Conservation (phyloP, 2,329 filamentous ascomycete species). For the Oidium heveae region DNA sequence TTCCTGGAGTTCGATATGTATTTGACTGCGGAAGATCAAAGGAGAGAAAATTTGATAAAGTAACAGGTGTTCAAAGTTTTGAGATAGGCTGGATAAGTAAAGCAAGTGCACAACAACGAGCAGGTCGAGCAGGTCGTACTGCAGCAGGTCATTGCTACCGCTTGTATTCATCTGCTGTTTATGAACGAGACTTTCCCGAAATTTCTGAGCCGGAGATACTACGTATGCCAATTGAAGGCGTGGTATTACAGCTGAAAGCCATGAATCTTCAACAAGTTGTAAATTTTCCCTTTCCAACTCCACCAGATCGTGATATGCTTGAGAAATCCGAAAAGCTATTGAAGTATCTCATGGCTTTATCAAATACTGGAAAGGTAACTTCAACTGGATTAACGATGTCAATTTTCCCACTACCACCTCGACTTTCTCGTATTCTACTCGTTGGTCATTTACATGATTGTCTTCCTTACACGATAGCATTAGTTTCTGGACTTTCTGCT, state of each 20-base stretch:
- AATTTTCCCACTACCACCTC: slow-evolving; percentile 68
- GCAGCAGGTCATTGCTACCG: slow-evolving; percentile 90
- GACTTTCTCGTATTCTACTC: slow-evolving; percentile 77
- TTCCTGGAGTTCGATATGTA: slow-evolving; percentile 82
- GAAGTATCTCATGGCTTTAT: slow-evolving; percentile 61
- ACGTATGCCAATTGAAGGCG: slow-evolving; percentile 73
- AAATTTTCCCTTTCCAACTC: slow-evolving; percentile 90
- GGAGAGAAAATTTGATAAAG: slow-evolving; percentile 68
- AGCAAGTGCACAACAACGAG: slow-evolving; percentile 73
- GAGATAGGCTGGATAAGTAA: slow-evolving; percentile 95
- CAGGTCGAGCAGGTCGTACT: slow-evolving; percentile 83
- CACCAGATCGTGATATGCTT: slow-evolving; percentile 52
- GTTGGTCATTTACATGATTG: slow-evolving; percentile 66
- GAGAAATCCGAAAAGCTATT: slow-evolving; percentile 68
- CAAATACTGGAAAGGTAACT: slow-evolving; percentile 47
- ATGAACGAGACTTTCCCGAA: slow-evolving; percentile 64
- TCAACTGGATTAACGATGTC: slow-evolving; percentile 63
- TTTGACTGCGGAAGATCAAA: slow-evolving; percentile 88
- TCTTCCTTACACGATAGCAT: slow-evolving; percentile 60
- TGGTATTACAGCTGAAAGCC: slow-evolving; percentile 80
- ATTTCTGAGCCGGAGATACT: slow-evolving; percentile 76
- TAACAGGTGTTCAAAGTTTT: slow-evolving; percentile 83
- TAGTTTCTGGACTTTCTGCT: slow-evolving; percentile 72
- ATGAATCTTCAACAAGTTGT: slow-evolving; percentile 79
- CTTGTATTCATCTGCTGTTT: slow-evolving; percentile 83